Evolutionary conservation across 176 grass and related monocot genomes (phyloP), one percentile per base, ranked within the genome.

Genomic region (Canna indica): DNA sequence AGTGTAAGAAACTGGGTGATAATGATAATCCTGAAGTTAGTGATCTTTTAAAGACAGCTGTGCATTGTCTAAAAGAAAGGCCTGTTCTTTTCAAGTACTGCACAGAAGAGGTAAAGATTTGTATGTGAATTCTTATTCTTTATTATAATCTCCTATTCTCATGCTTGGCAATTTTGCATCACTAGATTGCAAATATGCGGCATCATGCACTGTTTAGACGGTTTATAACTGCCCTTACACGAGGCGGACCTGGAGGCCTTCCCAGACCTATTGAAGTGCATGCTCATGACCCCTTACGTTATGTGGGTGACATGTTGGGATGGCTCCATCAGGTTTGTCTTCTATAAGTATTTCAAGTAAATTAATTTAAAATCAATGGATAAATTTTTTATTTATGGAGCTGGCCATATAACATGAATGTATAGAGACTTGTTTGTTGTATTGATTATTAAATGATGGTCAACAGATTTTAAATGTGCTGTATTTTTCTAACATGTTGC

Each of bases 261-360:
- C 94, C 94, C 32, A 90, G 94, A 75, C 89, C 89, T 48, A 99
- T 99, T 83, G 89, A 99, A 99, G 94, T 99, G n/a, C 94, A 99
- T 92, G 94, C 94, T 75, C 94, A 99, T 71, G 94, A 99, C 52
- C 94, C 94, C 82, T 85, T 99, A 75, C 94, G 94, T 71, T 99
- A 93, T 72, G 89, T 90, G 44, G 89, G 94, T 1, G 94, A 99
- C 81, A 99, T 99, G 94, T 78, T 99, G 61, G 94, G 94, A 30
- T 99, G 94, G 89, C 78, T 99, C 36, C 94, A 99, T 87, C 94
- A 99, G 94, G 94, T 93, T 3, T 64, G 75, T 59, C 48, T 72
- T 74, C 47, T 50, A 56, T 80, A 81, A 59, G 22, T 78, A 75
- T 71, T 25, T 67, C 48, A 34, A 70, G 69, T 39, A 32, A 44